Conservation (phyloP, 495 filamentous ascomycete species). For the Xylaria acuta region DNA sequence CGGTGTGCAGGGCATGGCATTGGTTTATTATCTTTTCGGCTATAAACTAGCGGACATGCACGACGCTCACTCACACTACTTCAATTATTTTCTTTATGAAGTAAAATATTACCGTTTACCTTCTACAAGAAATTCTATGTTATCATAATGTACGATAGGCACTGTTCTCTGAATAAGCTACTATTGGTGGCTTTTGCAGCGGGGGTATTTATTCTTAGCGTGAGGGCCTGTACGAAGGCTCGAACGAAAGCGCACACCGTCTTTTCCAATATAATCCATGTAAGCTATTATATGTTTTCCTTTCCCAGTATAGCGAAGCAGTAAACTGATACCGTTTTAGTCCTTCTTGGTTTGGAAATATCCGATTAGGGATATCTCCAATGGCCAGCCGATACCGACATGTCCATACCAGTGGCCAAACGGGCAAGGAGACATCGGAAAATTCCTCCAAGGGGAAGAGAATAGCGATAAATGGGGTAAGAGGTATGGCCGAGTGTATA, state of each 20-base stretch:
- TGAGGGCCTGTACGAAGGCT: not conserved
- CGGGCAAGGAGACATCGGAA: constrained; percentile 39
- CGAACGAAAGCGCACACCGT: not conserved
- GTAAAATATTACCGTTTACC: not conserved
- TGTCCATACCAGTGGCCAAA: constrained; percentile 40
- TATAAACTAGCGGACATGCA: too few species aligned
- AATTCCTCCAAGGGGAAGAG: constrained; percentile 36
- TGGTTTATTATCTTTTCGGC: too few species aligned
- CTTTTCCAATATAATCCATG: constrained; percentile 11
- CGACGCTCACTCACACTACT: not conserved
- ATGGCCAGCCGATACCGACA: constrained; percentile 25
- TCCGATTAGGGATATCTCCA: not conserved
- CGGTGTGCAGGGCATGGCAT: too few species aligned
- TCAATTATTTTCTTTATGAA: not conserved
- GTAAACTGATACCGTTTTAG: not conserved
- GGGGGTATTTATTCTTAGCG: not conserved
- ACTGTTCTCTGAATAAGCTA: not conserved
- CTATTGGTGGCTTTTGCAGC: not conserved
- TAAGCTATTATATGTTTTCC: not conserved
- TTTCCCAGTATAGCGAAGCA: not conserved
- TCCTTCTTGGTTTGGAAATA: constrained; percentile 13
- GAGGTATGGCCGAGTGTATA: constrained; percentile 37
- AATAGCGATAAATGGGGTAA: constrained; percentile 34
- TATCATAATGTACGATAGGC: not conserved
- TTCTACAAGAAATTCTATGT: not conserved